Conservation (phyloP, 1,139 yeast species). For the Pichiaceae sp. region DNA sequence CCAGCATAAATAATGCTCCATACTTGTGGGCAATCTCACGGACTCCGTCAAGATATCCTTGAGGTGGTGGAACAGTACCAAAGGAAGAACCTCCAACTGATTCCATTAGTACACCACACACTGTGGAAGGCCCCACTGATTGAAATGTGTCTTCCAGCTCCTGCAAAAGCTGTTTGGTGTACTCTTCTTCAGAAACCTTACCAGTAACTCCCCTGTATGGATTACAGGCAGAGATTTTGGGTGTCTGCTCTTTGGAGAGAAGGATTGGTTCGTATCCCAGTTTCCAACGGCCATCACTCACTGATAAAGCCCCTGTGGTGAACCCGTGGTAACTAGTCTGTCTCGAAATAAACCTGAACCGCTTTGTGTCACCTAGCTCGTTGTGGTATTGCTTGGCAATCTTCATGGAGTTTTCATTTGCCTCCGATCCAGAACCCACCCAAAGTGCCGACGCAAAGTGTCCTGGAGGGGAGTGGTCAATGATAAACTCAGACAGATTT, state of each 20-base stretch:
- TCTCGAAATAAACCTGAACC: constrained; percentile 45
- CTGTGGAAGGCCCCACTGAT: constrained; percentile 43
- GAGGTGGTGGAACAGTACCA: constrained; percentile 49
- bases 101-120: constrained; percentile 47
- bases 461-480: constrained; percentile 34
- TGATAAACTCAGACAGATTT: constrained; percentile 35
- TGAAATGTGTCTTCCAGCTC: constrained; percentile 43
- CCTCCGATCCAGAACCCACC: constrained; percentile 49
- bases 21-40: constrained; percentile 35
- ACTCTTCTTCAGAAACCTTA: constrained; percentile 40
- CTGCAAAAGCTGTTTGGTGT: constrained; percentile 36
- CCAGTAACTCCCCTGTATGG: constrained; percentile 40
- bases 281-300: constrained; percentile 36
- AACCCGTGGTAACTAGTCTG: constrained; percentile 51
- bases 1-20: constrained; percentile 36
- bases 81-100: constrained; percentile 54
- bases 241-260: constrained; percentile 31
- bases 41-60: constrained; percentile 37
- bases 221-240: constrained; percentile 39
- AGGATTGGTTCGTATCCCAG: constrained; percentile 33
- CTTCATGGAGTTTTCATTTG: constrained; percentile 46
- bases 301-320: constrained; percentile 46
- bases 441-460: constrained; percentile 39
- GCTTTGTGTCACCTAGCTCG: constrained; percentile 40
- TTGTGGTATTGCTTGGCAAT: constrained; percentile 47